Evolutionary conservation across 352 stramenopile species (phyloP), one percentile per base, ranked within the genome.

Genomic region (Globisporangium cylindrosporum): DNA sequence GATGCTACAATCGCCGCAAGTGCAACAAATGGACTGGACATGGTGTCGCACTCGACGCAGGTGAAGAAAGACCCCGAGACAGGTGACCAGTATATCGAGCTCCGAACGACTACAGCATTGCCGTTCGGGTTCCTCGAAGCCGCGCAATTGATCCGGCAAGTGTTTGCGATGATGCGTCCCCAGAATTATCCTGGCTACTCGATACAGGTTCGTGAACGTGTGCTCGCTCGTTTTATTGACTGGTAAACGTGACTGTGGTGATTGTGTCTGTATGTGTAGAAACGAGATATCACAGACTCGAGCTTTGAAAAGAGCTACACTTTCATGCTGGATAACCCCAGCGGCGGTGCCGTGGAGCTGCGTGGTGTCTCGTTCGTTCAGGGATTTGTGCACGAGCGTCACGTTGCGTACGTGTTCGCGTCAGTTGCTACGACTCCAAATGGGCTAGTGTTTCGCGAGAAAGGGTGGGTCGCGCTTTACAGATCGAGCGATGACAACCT

Each of bases 281-380:
- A 49, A 38, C 55, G 32, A 29, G 10, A 53, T 14, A 14, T 38
- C n/a, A 55, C 56, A 5, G 46, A 61, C 56, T 53, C 29, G 8
- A 57, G 29, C 41, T 70, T 65, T 38, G 18, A 70, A 36, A 70
- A 70, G 24, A 60, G 22, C 22, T 70, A 70, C 34, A 55, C 58
- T 1, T 6, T 65, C 5, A 57, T 49, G 29, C 24, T 70, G 22
- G 34, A 64, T 4, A 29, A 20, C 1, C 56, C 34, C 2, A 38
- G 43, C 8, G 49, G 43, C 4, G 57, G 34, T 4, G 12, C 58
- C 4, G 43, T 70, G 7, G 55, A 65, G 32, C 41, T 70, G 1
- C 27, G 62, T 12, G 65, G 65, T 18, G 27, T 54, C 24, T 70
- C 65, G 57, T 48, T 70, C 5, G 22, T 64, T 14, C 49, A 61